Evolutionary conservation across 331 rosid genomes (phyloP).

Genomic region (Saraca asoca): DNA sequence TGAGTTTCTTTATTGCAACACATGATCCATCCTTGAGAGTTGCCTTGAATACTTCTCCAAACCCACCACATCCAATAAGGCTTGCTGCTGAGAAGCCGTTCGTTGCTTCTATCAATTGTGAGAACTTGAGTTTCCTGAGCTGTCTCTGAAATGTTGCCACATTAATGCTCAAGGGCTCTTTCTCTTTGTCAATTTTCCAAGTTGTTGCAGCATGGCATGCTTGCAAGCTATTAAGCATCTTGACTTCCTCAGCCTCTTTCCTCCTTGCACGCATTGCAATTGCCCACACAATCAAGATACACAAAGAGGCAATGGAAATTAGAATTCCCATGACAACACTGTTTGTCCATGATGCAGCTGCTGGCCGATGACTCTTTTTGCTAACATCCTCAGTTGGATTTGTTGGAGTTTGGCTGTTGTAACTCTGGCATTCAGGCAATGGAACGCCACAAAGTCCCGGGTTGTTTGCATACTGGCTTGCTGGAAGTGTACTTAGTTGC

Average conservation of each 20-base stretch:
- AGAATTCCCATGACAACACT: constrained; percentile 83
- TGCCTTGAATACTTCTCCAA: constrained; percentile 96
- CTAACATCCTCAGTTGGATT: constrained; percentile 42
- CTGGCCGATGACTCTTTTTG: constrained; percentile 48
- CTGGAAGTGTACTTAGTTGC: constrained; percentile 96
- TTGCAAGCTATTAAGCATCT: constrained; percentile 90
- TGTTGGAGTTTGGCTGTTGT: constrained; percentile 48
- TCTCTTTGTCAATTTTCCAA: constrained; percentile 97
- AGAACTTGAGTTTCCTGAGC: constrained; percentile 91
- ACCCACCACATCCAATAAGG: constrained; percentile 94
- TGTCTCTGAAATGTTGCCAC: constrained; percentile 98
- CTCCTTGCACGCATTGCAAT: constrained; percentile 81
- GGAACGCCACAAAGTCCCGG: constrained; percentile 99
- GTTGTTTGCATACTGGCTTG: constrained; percentile 82
- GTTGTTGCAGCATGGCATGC: constrained; percentile 94
- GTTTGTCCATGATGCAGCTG: constrained; percentile 74
- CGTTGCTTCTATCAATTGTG: constrained; percentile 95
- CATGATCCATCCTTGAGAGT: constrained; percentile 86
- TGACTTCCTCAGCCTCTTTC: constrained; percentile 81
- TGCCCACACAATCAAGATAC: constrained; percentile 86
- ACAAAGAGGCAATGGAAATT: constrained; percentile 79
- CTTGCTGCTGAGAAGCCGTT: constrained; percentile 97
- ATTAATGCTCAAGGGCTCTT: constrained; percentile 90
- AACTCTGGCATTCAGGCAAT: constrained; percentile 69
- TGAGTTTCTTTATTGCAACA: constrained; percentile 96